Conservation (phyloP, 345 rosid genomes). For the Chamaenerion angustifolium region DNA sequence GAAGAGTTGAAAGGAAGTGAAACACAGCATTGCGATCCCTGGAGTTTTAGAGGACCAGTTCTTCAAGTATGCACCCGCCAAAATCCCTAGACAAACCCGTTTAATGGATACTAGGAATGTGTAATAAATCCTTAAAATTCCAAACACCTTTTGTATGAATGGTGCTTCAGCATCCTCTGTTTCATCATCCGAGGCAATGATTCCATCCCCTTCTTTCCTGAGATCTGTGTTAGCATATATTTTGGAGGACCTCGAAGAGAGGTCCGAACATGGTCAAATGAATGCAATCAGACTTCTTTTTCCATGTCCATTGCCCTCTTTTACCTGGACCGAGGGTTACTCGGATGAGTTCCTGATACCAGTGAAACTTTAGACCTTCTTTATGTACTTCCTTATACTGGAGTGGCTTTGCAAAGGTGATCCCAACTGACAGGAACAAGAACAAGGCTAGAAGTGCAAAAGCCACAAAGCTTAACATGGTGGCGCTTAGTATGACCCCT, state of each 20-base stretch:
- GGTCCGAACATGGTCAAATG: conserved; percentile 48
- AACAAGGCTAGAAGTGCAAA: conserved; percentile 38
- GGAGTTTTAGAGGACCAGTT: conserved; percentile 37
- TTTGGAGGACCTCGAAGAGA: conserved; percentile 84
- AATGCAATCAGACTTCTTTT: conserved; percentile 27
- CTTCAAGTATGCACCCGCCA: conserved; percentile 50
- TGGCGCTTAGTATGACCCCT: conserved; percentile 39
- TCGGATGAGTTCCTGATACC: conserved; percentile 80
- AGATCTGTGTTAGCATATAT: conserved; percentile 86
- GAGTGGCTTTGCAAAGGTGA: conserved; percentile 68
- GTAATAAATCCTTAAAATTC: conserved; percentile 88
- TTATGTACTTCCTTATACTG: conserved; percentile 90
- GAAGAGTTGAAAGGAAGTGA: conserved; percentile 76
- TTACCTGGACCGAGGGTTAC: conserved; percentile 80
- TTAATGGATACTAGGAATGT: conserved; percentile 49
- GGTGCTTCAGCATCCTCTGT: conserved; percentile 95
- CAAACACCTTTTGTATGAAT: conserved; percentile 74
- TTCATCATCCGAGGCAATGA: conserved; percentile 87
- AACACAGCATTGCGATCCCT: conserved; percentile 33
- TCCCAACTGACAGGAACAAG: conserved; percentile 73
- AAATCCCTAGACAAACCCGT: conserved; percentile 46
- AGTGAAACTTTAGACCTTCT: conserved; percentile 66
- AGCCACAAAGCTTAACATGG: conserved; percentile 41
- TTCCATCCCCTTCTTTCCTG: conserved; percentile 38
- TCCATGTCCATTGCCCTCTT: conserved; percentile 50